Percentiles rank a stretch among this genome's conserved stretches.
Evolutionary conservation across 805 yeast genomes (phyloP).

Genomic region (Pichia phayaonensis): DNA sequence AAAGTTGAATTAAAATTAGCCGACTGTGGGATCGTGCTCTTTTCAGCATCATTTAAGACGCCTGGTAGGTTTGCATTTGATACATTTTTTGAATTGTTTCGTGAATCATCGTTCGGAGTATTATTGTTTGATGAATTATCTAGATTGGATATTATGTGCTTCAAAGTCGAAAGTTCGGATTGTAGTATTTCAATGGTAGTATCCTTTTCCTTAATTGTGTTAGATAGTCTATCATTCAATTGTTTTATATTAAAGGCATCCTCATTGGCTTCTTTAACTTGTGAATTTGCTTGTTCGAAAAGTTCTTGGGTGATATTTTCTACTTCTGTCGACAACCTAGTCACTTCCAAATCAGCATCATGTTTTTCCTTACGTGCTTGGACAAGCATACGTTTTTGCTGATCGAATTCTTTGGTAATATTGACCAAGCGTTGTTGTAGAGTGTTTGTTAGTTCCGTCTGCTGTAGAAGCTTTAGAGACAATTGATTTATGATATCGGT

Average conservation of each 20-base stretch:
- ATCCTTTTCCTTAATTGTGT: conserved; percentile 62
- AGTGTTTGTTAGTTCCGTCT: conserved; percentile 15
- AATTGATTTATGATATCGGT: conserved; percentile 16
- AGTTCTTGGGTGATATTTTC: conserved; percentile 72
- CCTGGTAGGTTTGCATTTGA: neutral
- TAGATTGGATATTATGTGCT: conserved; percentile 44
- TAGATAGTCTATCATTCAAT: conserved; percentile 47
- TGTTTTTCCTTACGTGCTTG: conserved; percentile 19
- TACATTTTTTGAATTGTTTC: neutral
- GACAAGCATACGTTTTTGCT: conserved; percentile 1
- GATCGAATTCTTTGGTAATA: conserved; percentile 26
- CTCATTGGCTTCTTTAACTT: conserved; percentile 74
- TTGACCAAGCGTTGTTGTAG: conserved; percentile 20
- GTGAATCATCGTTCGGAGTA: neutral
- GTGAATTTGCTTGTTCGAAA: conserved; percentile 76
- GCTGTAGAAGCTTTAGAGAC: conserved; percentile 21
- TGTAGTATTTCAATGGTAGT: conserved; percentile 54
- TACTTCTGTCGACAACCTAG: conserved; percentile 41
- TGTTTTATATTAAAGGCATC: conserved; percentile 53
- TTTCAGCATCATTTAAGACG: neutral
- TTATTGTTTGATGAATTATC: neutral
- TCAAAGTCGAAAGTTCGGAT: conserved; percentile 61
- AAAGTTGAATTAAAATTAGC: conserved; percentile 14
- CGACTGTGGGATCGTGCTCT: conserved; percentile 1
- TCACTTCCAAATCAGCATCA: conserved; percentile 6